These are phyloP conservation scores for Fusarium sp. DNA, from an alignment of 2,329 filamentous ascomycete genomes.

Conservation along the genomic window DNA sequence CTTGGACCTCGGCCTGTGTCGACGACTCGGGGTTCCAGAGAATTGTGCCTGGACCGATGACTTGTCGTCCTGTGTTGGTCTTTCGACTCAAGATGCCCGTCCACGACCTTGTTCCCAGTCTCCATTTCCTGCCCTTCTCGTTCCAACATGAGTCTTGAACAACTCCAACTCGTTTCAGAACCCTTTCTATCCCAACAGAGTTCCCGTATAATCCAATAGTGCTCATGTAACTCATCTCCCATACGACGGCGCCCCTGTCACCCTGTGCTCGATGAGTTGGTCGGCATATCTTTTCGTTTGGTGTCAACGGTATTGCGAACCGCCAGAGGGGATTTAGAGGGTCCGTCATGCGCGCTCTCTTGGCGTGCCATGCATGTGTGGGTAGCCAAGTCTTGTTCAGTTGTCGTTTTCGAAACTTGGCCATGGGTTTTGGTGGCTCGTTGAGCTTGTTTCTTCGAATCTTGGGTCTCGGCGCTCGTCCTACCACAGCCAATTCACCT, in stretches of 20 bases:
- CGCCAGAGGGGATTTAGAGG: conserved; percentile 87
- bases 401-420: conserved; percentile 87
- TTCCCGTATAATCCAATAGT: conserved; percentile 83
- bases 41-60: conserved; percentile 78
- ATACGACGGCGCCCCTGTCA: conserved; percentile 81
- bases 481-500: conserved; percentile 29
- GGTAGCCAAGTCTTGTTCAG: conserved; percentile 92
- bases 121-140: conserved; percentile 77
- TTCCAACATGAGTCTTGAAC: conserved; percentile 71
- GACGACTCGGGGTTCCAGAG: conserved; percentile 74
- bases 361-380: conserved; percentile 94
- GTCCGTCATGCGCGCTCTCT: conserved; percentile 88
- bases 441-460: conserved; percentile 78
- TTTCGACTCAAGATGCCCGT: conserved; percentile 65
- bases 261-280: conserved; percentile 85
- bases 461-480: conserved; percentile 66
- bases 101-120: conserved; percentile 63
- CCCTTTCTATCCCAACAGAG: conserved; percentile 70
- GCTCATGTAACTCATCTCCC: conserved; percentile 95
- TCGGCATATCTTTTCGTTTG: conserved; percentile 90
- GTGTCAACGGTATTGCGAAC: conserved; percentile 86
- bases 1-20: conserved; percentile 40
- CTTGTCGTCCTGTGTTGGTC: conserved; percentile 61
- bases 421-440: conserved; percentile 64
- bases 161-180: conserved; percentile 76